phyloP scores from a whole-genome alignment of 306 rosid species.

The Rubus idaeus region DNA sequence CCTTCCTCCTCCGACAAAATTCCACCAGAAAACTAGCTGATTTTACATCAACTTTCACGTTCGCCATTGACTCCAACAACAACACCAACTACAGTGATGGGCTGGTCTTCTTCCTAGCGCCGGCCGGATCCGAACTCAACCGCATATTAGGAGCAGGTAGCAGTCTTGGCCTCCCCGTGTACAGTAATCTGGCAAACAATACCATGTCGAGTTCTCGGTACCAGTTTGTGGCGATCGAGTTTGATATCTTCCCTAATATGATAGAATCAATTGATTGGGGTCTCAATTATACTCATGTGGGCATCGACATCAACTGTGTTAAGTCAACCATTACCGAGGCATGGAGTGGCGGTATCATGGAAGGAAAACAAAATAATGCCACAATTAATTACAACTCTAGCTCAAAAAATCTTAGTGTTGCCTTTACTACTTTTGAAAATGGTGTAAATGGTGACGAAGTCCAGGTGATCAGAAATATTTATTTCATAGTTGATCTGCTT shows the following conservation, averaged over 20 bases:
- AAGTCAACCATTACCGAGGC: not conserved
- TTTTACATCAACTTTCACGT: not conserved
- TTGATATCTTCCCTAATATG: constrained; percentile 11
- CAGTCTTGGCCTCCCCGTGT: not conserved
- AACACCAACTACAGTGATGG: not conserved
- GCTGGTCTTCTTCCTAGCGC: not conserved
- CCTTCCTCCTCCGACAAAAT: not conserved
- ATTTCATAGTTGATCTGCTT: not conserved
- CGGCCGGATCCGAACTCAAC: not conserved
- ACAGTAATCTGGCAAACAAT: no score
- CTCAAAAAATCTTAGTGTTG: not conserved
- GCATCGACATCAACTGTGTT: constrained; percentile 15
- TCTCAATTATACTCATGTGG: not conserved
- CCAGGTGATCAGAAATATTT: not conserved
- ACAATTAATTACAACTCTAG: not conserved
- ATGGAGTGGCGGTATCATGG: constrained; percentile 15
- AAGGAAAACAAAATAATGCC: constrained; percentile 1
- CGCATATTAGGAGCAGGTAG: not conserved
- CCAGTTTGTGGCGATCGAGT: constrained; percentile 38
- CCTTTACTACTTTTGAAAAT: not conserved
- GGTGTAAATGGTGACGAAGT: not conserved
- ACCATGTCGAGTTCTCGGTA: not conserved
- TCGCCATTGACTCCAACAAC: not conserved
- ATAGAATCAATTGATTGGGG: not conserved
- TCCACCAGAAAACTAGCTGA: not conserved